Evolutionary conservation across 2,329 filamentous ascomycete genomes (phyloP), one percentile per base, ranked within the genome.

Genomic region (Fusarium marasasianum): DNA sequence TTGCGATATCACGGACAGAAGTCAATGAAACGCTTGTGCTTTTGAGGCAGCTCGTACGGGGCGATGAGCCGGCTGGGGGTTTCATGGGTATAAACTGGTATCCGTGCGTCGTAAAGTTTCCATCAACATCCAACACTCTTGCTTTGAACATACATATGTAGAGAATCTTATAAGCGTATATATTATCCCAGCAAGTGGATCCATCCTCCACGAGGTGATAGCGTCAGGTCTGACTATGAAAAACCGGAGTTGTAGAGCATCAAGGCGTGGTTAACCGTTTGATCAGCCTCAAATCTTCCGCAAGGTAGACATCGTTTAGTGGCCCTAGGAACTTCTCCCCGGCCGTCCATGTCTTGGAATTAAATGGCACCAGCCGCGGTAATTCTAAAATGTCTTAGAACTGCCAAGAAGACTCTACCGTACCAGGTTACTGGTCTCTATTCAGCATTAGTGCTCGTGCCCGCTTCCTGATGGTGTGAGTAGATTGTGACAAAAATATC

Each of bases 181-280:
- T 33, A 57, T 24, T 37, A 45, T 67, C 43, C 44, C 57, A 40
- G 43, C 24, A 67, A 38, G 66, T 63, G 57, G 66, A 53, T 41
- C 40, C 33, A 48, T 63, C 50, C 40, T 71, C n/a, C 33, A 51
- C n/a, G 31, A 43, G 15, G 20, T 26, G 12, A 50, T 38, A 29
- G 15, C 31, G 40, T 44, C 38, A 53, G 24, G n/a, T 17, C n/a
- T 29, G 47, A n/a, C 20, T 24, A 43, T 45, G 37, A 59, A 29
- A 40, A 47, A 24, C 35, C 37, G 44, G 51, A 24, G 45, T 59
- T 50, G 22, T 48, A 59, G 33, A 54, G 51, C 63, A 45, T 69
- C 70, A 63, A 75, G 44, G 70, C 45, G 59, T 38, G 58, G 17
- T 13, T 14, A 24, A 51, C 60, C 48, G 55, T 64, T 69, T 60